A percentile compares a stretch with the other conserved stretches of the same genome.
Conservation (phyloP, 129 eudicot genomes). For the Lonicera japonica region DNA sequence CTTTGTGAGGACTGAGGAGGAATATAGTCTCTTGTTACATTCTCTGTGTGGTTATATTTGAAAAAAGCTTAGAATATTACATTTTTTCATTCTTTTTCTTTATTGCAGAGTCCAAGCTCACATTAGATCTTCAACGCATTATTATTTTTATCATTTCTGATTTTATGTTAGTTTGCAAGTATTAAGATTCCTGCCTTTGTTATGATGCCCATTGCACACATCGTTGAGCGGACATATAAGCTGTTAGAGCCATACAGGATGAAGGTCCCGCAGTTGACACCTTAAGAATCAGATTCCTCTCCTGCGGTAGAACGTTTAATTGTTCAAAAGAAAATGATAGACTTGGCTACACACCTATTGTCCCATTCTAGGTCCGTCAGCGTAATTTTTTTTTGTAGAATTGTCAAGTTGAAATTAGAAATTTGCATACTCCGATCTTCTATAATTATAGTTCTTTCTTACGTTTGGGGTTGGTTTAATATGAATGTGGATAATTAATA, state of each 20-base stretch:
- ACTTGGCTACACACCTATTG: conserved; percentile 90
- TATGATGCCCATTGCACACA: conserved; percentile 66
- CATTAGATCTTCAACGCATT: not conserved
- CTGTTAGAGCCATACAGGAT: conserved; percentile 73
- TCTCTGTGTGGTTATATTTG: too few relatives aligned
- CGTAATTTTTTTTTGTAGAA: too few relatives aligned
- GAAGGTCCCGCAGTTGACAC: conserved; percentile 86
- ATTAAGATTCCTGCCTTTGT: conserved; percentile 64
- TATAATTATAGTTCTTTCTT: too few relatives aligned
- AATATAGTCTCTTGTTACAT: too few relatives aligned
- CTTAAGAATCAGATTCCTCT: conserved; percentile 75
- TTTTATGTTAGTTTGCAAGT: conserved; percentile 47
- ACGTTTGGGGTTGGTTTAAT: not conserved
- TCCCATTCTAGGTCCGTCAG: conserved; percentile 63
- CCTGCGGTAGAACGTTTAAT: conserved; percentile 68
- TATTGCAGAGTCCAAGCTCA: not conserved
- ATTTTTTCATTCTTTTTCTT: too few relatives aligned
- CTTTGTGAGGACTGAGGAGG: too few relatives aligned
- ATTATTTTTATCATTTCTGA: conserved; percentile 29
- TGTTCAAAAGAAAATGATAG: conserved; percentile 82
- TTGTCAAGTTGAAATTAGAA: too few relatives aligned
- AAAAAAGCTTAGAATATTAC: too few relatives aligned
- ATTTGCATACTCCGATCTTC: too few relatives aligned
- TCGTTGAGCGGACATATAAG: conserved; percentile 51
- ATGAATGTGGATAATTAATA: too few relatives aligned